Evolutionary conservation across 2,329 filamentous ascomycete genomes (phyloP), one percentile per base, ranked within the genome.

Genomic region (Aspergillus uvarum): DNA sequence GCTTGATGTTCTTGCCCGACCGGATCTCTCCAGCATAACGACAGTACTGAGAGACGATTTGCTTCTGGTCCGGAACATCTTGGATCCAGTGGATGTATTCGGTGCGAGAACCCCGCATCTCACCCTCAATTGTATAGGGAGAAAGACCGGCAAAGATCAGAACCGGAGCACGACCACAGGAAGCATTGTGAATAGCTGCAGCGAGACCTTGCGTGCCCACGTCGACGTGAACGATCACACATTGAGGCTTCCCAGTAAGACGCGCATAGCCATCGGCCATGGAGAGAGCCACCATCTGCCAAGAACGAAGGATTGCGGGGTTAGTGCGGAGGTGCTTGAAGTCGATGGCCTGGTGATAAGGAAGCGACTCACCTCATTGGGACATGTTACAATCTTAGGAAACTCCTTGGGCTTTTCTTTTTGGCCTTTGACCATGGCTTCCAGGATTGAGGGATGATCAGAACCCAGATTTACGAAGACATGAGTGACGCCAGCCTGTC

Each of bases 61-160:
- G 84, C 73, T 89, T 91, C 74, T 94, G 91, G 68, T 94, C 89
- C 0, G 89, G 90, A 2, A 92, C 88, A 74, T 94, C 89, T 69
- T 94, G 90, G 32, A 93, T 89, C 89, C 90, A 94, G 73, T 94
- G 90, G 66, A 92, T 93, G 72, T 91, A 93, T 75, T 94, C 91
- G 1, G 89, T 92, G 56, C 90, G 82, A n/a, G 84, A 88, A 12
- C 90, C 90, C 1, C 88, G 83, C 77, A 89, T 85, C 75, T 94
- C 90, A 16, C 90, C 90, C 67, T 92, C 89, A 31, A 88, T 82
- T 0, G 90, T 93, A 71, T 87, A 91, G 0, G 90, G 91, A 11
- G 87, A 90, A 16, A 93, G 78, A 4, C 90, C 90, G 1, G 90
- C 90, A 67, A 94, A 93, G 58, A 94, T 86, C 50, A 94, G 76